Evolutionary conservation across 2,329 filamentous ascomycete genomes (phyloP).

Genomic region (Botrytis paeoniae): DNA sequence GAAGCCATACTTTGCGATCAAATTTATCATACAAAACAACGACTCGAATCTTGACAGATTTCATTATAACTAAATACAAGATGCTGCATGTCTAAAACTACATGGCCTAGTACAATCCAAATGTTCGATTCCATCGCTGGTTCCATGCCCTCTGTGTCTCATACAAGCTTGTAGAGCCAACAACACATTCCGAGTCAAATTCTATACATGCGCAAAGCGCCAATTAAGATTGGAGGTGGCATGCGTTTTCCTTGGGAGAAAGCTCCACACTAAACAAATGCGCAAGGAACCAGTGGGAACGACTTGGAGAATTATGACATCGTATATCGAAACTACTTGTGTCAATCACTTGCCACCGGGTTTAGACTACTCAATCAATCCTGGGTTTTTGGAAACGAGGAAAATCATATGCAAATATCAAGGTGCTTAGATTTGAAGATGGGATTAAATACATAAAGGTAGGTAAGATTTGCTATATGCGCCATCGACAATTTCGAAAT

Average conservation of each 20-base stretch:
- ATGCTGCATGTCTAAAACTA: neutral
- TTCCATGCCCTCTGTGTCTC: neutral
- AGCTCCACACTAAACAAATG: neutral
- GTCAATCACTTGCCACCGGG: neutral
- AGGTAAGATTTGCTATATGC: neutral
- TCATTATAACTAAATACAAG: too few relatives aligned
- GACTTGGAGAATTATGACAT: neutral
- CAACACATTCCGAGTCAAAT: too few relatives aligned
- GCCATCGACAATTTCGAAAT: neutral
- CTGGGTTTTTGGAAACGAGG: rapidly evolving
- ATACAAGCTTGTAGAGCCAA: neutral
- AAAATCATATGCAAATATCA: neutral
- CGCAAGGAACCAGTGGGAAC: neutral
- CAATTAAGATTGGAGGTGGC: too few relatives aligned
- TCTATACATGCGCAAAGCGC: too few relatives aligned
- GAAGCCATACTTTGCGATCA: neutral
- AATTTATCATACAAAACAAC: neutral
- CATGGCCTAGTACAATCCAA: neutral
- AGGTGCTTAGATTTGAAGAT: neutral
- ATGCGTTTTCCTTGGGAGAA: neutral
- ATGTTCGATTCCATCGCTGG: neutral
- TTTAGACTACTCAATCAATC: neutral
- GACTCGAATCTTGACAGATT: neutral
- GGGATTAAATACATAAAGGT: neutral
- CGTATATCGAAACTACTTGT: neutral